phyloP scores from a whole-genome alignment of 352 stramenopile genomes.

The Blastocystis sp. region DNA sequence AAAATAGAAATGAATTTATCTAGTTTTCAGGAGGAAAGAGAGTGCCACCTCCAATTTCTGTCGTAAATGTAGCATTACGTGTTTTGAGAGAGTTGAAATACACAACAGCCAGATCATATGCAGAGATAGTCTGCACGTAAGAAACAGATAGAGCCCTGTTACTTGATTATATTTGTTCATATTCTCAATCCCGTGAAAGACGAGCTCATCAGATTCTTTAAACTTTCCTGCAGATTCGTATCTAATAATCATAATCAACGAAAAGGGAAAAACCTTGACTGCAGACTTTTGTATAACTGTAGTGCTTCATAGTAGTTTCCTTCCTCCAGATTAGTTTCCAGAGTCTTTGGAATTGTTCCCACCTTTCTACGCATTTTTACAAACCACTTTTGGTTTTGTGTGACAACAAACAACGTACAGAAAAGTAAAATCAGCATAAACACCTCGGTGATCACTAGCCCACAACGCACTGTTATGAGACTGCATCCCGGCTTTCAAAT shows the following conservation, averaged over 20 bases:
- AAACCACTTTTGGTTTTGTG: not conserved
- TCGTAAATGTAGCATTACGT: not conserved
- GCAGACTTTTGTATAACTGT: slow-evolving; percentile 83
- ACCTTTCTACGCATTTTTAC: not conserved
- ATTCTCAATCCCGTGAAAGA: slow-evolving; percentile 71
- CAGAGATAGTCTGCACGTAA: slow-evolving; percentile 72
- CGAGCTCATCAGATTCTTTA: slow-evolving; percentile 71
- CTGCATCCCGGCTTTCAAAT: slow-evolving; percentile 75
- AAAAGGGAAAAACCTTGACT: slow-evolving; percentile 65
- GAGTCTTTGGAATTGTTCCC: slow-evolving; percentile 73
- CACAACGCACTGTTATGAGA: slow-evolving; percentile 73
- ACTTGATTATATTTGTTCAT: slow-evolving; percentile 74
- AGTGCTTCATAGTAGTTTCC: slow-evolving; percentile 78
- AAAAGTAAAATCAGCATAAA: slow-evolving; percentile 69
- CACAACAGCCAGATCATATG: slow-evolving; percentile 68
- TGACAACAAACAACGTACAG: slow-evolving; percentile 63
- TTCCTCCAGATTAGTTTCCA: slow-evolving; percentile 72
- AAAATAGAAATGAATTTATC: slow-evolving; percentile 34
- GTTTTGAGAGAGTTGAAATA: slow-evolving; percentile 48
- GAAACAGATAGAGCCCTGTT: slow-evolving; percentile 72
- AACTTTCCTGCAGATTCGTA: slow-evolving; percentile 75
- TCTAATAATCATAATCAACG: slow-evolving; percentile 66
- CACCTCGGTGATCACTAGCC: slow-evolving; percentile 76
- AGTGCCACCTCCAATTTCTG: not conserved
- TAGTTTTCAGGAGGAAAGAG: not conserved